Conservation (phyloP, 1,284 basidiomycete species). For the Mycena citricolor region DNA sequence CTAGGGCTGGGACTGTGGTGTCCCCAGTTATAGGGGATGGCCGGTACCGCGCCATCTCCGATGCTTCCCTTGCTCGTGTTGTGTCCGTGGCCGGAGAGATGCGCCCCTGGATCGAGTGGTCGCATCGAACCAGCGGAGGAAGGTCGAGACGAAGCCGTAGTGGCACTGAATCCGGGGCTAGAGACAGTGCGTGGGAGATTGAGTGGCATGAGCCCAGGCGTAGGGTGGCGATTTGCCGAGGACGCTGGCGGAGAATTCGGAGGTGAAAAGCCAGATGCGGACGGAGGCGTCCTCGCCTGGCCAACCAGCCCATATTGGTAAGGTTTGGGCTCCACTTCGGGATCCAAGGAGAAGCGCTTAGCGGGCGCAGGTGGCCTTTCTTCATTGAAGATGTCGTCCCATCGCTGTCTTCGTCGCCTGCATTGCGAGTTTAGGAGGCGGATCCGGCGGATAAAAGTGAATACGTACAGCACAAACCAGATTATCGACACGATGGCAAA, state of each 20-base stretch:
- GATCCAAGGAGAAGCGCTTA: constrained; percentile 32
- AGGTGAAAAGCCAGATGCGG: constrained; percentile 34
- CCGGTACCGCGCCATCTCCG: too few relatives aligned
- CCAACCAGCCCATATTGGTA: constrained; percentile 57
- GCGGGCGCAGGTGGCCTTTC: constrained; percentile 20
- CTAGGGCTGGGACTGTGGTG: constrained; percentile 22
- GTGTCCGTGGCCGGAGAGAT: constrained; percentile 4
- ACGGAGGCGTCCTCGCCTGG: constrained; percentile 36
- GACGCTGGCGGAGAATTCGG: constrained; percentile 27
- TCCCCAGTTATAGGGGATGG: constrained; percentile 19
- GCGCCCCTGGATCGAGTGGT: constrained; percentile 17
- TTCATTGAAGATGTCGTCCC: constrained; percentile 52
- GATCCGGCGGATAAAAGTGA: constrained; percentile 10
- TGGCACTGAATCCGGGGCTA: constrained; percentile 25
- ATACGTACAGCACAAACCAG: constrained; percentile 51
- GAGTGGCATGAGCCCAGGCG: constrained; percentile 27
- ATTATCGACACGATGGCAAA: constrained; percentile 40
- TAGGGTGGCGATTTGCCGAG: constrained; percentile 20
- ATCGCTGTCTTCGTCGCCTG: constrained; percentile 46
- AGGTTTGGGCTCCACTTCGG: constrained; percentile 39
- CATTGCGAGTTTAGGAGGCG: constrained; percentile 17
- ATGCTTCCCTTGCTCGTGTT: constrained; percentile 18
- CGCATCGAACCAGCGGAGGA: constrained; percentile 41
- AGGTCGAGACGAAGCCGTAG: constrained; percentile 40
- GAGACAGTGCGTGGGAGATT: constrained; percentile 25